Conservation (phyloP, 2,329 filamentous ascomycete genomes). For the Fonsecaea erecta region DNA sequence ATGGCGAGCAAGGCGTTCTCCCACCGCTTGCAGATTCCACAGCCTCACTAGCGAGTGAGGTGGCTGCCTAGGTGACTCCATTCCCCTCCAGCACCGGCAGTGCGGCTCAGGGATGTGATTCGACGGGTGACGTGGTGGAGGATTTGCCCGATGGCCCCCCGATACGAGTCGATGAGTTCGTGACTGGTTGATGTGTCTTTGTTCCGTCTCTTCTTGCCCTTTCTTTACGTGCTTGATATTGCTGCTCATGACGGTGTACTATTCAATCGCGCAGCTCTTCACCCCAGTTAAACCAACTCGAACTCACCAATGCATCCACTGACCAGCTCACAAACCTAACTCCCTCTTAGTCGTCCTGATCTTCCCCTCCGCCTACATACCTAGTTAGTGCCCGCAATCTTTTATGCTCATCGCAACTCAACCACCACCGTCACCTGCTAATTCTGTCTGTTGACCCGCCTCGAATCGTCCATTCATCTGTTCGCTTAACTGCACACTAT, state of each 20-base stretch:
- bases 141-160: background rate
- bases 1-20: too few relatives aligned
- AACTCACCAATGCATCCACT: too few relatives aligned
- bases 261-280: background rate
- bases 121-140: background rate
- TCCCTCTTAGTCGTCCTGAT: background rate
- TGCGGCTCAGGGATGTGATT: background rate
- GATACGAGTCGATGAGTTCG: too few relatives aligned
- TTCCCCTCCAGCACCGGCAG: background rate
- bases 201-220: too few relatives aligned
- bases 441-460: background rate
- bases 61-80: too few relatives aligned
- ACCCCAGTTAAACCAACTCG: too few relatives aligned
- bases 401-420: background rate
- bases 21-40: background rate
- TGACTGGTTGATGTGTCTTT: too few relatives aligned
- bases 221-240: too few relatives aligned
- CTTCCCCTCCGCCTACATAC: background rate
- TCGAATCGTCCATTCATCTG: background rate
- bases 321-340: too few relatives aligned
- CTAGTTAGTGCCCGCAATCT: background rate
- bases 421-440: background rate
- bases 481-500: background rate
- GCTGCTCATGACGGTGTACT: background rate
- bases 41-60: too few relatives aligned